Evolutionary conservation across 495 filamentous ascomycete genomes (phyloP), one percentile per base, ranked within the genome.

Genomic region (Neurospora tetrasperma): DNA sequence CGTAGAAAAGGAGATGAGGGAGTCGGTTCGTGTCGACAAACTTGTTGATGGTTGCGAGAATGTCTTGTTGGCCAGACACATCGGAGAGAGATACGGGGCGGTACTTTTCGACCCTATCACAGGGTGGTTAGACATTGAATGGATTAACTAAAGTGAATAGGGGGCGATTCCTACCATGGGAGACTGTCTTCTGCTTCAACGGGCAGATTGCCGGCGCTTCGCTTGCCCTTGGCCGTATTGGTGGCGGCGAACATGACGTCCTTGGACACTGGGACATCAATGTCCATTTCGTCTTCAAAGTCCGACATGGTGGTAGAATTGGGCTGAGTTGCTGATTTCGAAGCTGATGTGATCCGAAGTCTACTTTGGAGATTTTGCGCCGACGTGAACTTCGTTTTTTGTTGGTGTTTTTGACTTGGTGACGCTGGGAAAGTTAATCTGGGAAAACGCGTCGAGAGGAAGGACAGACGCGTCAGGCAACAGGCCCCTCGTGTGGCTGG

Each of bases 1-100:
- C 96, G 79, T 99, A 99, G 75, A 99, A 91, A 62, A 99, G 93
- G 54, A 99, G 92, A 85, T 99, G 96, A 20, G 96, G 96, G 75
- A 99, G 85, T 79, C 94, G 88, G 84, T 98, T 97, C 42, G 91
- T 85, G 76, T 97, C 93, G 78, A 99, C 89, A 76, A 99, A 99
- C 79, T 92, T 93, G 84, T 97, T 97, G 84, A 99, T 97, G 7
- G 96, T 99, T 2, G 93, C 90, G 68, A 99, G 87, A 77, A 99
- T 98, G 82, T 98, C 96, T 79, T 98, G 92, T 79, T 99, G 96
- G n/a, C 96, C 96, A 5, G 93, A 95, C 70, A 99, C 96, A 83
- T 99, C 96, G 69, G 90, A 88, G 27, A 99, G 87, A 4, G 92
- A 92, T 72, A 90, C 89, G 18, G 96, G 96, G 66, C 96, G 89